These are phyloP conservation scores for Pseudocercospora musae DNA, from an alignment of 2,329 filamentous ascomycete genomes.

Conservation along the genomic window DNA sequence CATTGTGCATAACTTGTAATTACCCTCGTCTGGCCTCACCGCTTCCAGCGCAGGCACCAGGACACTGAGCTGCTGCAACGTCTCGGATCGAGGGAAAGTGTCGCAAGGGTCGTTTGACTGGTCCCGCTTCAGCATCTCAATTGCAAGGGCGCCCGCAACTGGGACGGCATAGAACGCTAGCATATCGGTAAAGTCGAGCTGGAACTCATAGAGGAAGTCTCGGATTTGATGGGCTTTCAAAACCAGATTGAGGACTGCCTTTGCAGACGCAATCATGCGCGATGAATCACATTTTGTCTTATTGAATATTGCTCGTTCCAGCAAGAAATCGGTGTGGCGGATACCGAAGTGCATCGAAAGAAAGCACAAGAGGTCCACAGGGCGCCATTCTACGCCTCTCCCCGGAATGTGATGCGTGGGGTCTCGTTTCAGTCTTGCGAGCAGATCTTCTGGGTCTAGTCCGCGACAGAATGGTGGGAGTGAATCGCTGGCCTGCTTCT, in stretches of 20 bases:
- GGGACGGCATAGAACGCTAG: constrained; percentile 22
- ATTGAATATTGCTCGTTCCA: constrained; percentile 21
- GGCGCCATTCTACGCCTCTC: constrained; percentile 14
- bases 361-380: constrained; percentile 16
- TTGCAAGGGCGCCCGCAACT: constrained; percentile 19
- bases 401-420: constrained; percentile 11
- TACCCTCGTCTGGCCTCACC: constrained; percentile 19
- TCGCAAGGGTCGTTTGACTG: constrained; percentile 12
- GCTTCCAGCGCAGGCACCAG: constrained; percentile 17
- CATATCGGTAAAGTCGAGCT: constrained; percentile 17
- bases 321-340: constrained; percentile 18
- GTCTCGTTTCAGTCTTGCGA: constrained; percentile 14
- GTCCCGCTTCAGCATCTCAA: constrained; percentile 21
- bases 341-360: constrained; percentile 9
- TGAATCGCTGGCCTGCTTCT: constrained; percentile 8
- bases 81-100: constrained; percentile 17
- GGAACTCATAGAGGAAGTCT: constrained; percentile 20
- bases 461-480: constrained; percentile 16
- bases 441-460: constrained; percentile 16
- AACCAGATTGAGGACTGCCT: constrained; percentile 14
- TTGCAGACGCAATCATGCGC: constrained; percentile 13
- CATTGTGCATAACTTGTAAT: constrained; percentile 21
- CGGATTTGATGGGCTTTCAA: constrained; percentile 11
- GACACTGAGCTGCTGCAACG: constrained; percentile 21
- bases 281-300: constrained; percentile 11